Evolutionary conservation across 768 basidiomycete genomes (phyloP), one percentile per base, ranked within the genome.

Genomic region (Leccinellum rugosiceps): DNA sequence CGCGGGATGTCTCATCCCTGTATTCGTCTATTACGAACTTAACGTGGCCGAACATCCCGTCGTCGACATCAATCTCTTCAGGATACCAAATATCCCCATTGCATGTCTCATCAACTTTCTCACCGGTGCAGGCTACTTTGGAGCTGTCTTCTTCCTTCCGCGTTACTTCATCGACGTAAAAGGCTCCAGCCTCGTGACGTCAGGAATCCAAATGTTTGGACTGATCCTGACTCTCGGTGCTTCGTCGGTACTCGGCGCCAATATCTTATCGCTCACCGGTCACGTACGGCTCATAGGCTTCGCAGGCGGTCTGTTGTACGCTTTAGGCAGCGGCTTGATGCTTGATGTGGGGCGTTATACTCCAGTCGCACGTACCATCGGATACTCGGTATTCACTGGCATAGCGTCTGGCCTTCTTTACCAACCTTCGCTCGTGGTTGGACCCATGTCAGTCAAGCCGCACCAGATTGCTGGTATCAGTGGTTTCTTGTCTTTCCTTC

Each of bases 131-230:
- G 73, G 72, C 19, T 75, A 73, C 60, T 75, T 74, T 53, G 72
- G 73, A 9, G 63, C 65, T 14, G 72, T 75, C 56, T 74, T 75
- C 58, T 74, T 75, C 59, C 66, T 74, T 25, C 72, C 72, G n/a
- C 74, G 72, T 38, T 74, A 75, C 57, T 75, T 74, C 49, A 75
- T 75, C 59, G 74, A 75, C 50, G 55, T 73, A 60, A 74, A 72
- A 35, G 62, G 67, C 17, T 75, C 72, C 32, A 63, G 52, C 50
- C 55, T 75, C 47, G 66, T 75, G 38, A 64, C 55, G 32, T 72
- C 72, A 0, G 72, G 72, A n/a, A 45, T 74, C 6, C 71, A 74
- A 35, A 75, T 75, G 74, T 56, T 74, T 13, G 72, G 74, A 8
- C 41, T 74, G 30, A 75, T 71, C 52, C 62, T 74, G 0, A 66